Evolutionary conservation across 108 stramenopile species (phyloP).

Genomic region (Poteriospumella lacustris): DNA sequence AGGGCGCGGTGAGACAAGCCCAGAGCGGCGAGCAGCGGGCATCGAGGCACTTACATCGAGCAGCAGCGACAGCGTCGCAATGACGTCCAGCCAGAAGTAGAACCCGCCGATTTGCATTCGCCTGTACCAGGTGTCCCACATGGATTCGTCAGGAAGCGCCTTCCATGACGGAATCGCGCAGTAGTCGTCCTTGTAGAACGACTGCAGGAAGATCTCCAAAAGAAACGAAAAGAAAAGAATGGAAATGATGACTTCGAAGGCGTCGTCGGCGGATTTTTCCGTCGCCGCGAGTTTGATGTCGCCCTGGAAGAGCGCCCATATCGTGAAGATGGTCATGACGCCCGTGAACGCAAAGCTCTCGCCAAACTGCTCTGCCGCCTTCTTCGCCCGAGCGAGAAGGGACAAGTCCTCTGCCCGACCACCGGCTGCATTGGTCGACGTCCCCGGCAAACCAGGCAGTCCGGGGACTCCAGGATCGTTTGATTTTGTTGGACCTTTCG

Average conservation of each 20-base stretch:
- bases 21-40: background rate
- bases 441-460: too few species aligned
- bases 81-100: constrained; percentile 68
- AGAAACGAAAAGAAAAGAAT: constrained; percentile 56
- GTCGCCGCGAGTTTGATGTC: constrained; percentile 52
- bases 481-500: too few species aligned
- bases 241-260: constrained; percentile 48
- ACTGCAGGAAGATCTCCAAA: constrained; percentile 46
- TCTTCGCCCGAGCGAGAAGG: too few species aligned
- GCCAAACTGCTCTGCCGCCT: too few species aligned
- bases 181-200: constrained; percentile 41
- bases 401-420: too few species aligned
- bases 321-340: constrained; percentile 56
- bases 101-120: constrained; percentile 47
- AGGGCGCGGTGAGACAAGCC: background rate
- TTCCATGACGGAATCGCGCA: background rate
- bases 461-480: too few species aligned
- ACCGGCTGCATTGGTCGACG: too few species aligned
- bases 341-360: too few species aligned
- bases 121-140: background rate
- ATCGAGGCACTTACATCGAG: constrained; percentile 25
- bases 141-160: background rate
- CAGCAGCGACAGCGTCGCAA: constrained; percentile 59
- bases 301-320: constrained; percentile 59
- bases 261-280: constrained; percentile 43